Base-by-base conservation (phyloP, 225 moss, liverwort and hornwort species). In the Sphagnum contortum region DNA sequence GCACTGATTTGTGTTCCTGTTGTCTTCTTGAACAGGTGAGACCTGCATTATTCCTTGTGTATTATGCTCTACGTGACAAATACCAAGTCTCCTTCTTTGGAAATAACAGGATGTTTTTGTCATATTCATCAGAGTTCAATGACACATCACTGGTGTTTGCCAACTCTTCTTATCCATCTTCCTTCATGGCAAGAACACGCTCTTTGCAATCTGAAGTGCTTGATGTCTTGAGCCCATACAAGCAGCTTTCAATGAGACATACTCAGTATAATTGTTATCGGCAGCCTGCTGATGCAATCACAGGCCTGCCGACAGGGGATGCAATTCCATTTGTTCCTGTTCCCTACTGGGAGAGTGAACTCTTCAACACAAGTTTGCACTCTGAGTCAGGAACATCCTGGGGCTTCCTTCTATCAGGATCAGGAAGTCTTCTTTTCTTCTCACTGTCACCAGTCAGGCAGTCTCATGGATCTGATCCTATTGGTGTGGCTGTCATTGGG, bases 181-280 rank as follows among this genome's bases (percentile, higher is more conserved):
- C 52, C 71, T 81, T 4, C 49, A 45, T 9, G 57, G 64, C n/a
- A 60, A 44, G 52, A 63, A 8, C 44, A 71, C 50, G 53, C 50
- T 64, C 14, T 48, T 60, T 6, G 13, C 64, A 8, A 51, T 49
- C 0, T 8, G 48, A 14, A 45, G 57, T 49, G 70, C 72, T 8
- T 8, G 60, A 6, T 65, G 65, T 71, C 0, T 67, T 73, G 73
- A 66, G 11, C 44, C 45, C 52, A 4, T 63, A 70, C 3, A 79
- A 79, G 45, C 73, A 73, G 68, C 10, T 70, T 9, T 70, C 67
- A 4, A 57, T 49, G 4, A 70, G 57, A 56, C 72, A 78, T 12
- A 77, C 82, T 4, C 78, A 72, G 82, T 79, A 83, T 70, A 66
- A 76, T 8, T 79, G 73, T 73, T 83, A 71, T 62, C 70, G 70